A percentile compares a stretch with the other conserved stretches of the same genome.
Conservation (phyloP, 495 filamentous ascomycete genomes). For the Penicillium bovifimosum region DNA sequence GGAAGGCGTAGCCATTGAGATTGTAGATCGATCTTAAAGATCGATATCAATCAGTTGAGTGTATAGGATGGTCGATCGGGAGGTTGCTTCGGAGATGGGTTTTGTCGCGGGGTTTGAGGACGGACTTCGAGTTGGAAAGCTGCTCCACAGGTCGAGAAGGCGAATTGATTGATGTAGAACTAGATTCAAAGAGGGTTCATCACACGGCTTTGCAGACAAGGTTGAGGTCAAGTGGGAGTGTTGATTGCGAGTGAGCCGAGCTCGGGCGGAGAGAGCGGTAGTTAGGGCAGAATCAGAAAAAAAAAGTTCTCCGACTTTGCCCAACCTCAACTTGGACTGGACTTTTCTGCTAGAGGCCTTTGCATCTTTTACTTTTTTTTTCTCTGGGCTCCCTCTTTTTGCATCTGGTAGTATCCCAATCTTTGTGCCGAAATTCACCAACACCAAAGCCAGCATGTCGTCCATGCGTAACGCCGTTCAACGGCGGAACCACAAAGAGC, state of each 20-base stretch:
- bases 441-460: constrained; percentile 52
- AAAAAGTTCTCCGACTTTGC: constrained; percentile 21
- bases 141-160: not conserved
- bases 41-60: constrained; percentile 12
- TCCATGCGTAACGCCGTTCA: constrained; percentile 79
- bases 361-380: not conserved
- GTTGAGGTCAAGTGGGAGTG: constrained; percentile 13
- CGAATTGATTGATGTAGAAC: not conserved
- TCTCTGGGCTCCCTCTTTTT: not conserved
- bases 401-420: not conserved
- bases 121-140: too few species aligned
- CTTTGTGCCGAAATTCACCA: not conserved
- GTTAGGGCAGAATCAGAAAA: constrained; percentile 19
- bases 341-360: constrained; percentile 1
- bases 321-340: constrained; percentile 5
- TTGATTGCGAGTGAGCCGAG: constrained; percentile 26
- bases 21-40: constrained; percentile 14
- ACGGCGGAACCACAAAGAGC: constrained; percentile 74
- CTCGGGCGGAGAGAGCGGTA: constrained; percentile 21
- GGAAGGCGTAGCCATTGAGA: constrained; percentile 24
- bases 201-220: not conserved
- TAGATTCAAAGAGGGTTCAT: not conserved
- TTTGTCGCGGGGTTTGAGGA: not conserved
- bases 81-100: not conserved
- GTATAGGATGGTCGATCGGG: constrained; percentile 8